phyloP scores from a whole-genome alignment of 768 basidiomycete species.

The Kwoniella bestiolae region DNA sequence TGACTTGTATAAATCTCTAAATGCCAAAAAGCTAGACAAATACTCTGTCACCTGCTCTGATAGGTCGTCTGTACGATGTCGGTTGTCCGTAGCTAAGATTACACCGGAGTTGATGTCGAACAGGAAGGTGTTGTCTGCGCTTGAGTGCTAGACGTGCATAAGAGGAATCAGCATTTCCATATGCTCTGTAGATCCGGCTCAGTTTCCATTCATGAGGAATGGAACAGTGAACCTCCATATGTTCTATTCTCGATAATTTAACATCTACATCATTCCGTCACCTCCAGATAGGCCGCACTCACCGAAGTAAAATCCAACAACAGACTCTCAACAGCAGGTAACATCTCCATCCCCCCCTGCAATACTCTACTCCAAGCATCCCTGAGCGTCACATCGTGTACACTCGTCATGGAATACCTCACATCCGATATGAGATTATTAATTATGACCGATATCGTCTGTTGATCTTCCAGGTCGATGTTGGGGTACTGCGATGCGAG shows the following conservation, averaged over 20 bases:
- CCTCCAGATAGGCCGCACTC: conserved; percentile 26
- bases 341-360: conserved; percentile 80
- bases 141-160: conserved; percentile 15
- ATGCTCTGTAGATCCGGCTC: no score
- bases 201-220: no score
- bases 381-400: conserved; percentile 88
- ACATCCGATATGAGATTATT: conserved; percentile 59
- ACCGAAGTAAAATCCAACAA: conserved; percentile 65
- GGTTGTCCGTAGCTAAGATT: conserved; percentile 88
- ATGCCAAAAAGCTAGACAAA: conserved; percentile 80
- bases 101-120: conserved; percentile 84
- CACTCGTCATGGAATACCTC: conserved; percentile 88
- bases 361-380: conserved; percentile 90
- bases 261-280: conserved; percentile 78
- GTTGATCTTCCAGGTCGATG: conserved; percentile 61
- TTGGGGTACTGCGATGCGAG: conserved; percentile 23
- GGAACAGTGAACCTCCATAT: no score
- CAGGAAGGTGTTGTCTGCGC: conserved; percentile 79
- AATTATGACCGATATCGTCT: conserved; percentile 68
- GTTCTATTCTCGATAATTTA: no score
- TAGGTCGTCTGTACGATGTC: conserved; percentile 63
- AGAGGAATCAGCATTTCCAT: not conserved
- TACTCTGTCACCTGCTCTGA: conserved; percentile 90
- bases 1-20: conserved; percentile 83
- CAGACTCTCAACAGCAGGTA: conserved; percentile 83